phyloP scores from a whole-genome alignment of 2,329 filamentous ascomycete genomes.

The Ramichloridium luteum region DNA sequence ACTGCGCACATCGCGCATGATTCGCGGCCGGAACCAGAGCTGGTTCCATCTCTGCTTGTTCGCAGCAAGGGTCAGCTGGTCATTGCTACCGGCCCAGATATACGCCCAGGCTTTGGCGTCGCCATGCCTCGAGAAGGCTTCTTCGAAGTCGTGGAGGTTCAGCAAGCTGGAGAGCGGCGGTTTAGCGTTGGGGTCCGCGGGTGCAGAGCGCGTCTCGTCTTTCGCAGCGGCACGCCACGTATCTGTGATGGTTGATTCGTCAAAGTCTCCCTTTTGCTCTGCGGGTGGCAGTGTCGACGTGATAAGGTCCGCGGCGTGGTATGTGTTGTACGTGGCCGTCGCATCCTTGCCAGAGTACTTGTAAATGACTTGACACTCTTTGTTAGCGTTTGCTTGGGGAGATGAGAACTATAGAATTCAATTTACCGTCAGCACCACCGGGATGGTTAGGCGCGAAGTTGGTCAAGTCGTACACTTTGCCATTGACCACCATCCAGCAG shows the following conservation, averaged over 20 bases:
- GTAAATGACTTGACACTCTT: constrained; percentile 30
- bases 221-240: constrained; percentile 22
- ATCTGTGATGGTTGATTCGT: constrained; percentile 20
- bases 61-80: constrained; percentile 34
- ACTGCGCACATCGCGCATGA: constrained; percentile 31
- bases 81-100: constrained; percentile 39
- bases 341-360: constrained; percentile 44
- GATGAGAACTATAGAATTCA: not conserved
- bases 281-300: constrained; percentile 29
- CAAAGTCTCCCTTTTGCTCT: constrained; percentile 29
- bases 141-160: constrained; percentile 36
- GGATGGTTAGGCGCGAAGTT: constrained; percentile 54
- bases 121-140: constrained; percentile 27
- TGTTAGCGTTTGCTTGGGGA: not conserved
- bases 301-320: constrained; percentile 36
- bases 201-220: constrained; percentile 14
- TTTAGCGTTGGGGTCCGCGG: constrained; percentile 24
- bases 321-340: constrained; percentile 41
- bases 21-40: constrained; percentile 36
- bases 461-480: constrained; percentile 55
- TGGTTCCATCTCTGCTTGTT: constrained; percentile 33
- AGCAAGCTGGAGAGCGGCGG: constrained; percentile 36
- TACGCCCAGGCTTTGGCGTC: constrained; percentile 31
- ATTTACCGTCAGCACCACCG: constrained; percentile 42
- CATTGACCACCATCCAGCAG: constrained; percentile 57